phyloP scores from a whole-genome alignment of 495 filamentous ascomycete species.

The Penicillium argentinense region DNA sequence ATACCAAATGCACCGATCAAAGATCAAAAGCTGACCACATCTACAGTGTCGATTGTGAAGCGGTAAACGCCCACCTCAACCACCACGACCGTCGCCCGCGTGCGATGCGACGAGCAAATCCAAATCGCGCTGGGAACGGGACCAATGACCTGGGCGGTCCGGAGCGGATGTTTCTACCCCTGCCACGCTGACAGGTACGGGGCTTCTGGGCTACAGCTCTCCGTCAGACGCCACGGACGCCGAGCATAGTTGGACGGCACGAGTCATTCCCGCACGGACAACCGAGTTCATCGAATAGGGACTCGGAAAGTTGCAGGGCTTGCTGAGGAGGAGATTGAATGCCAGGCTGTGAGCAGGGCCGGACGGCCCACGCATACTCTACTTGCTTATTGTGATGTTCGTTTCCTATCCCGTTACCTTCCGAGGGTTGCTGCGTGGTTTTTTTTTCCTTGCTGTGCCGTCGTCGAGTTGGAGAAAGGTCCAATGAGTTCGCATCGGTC shows the following conservation, averaged over 20 bases:
- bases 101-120: constrained; percentile 30
- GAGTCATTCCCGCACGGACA: constrained; percentile 36
- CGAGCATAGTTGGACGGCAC: constrained; percentile 32
- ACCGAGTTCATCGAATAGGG: constrained; percentile 27
- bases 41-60: constrained; percentile 89
- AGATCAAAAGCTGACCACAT: constrained; percentile 32
- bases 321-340: constrained; percentile 22
- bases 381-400: constrained; percentile 24
- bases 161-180: constrained; percentile 13
- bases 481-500: constrained; percentile 8
- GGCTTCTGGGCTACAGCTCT: constrained; percentile 23
- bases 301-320: constrained; percentile 22
- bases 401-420: constrained; percentile 9
- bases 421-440: constrained; percentile 4
- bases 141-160: constrained; percentile 31
- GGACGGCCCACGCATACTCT: constrained; percentile 10
- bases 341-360: constrained; percentile 26
- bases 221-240: constrained; percentile 31
- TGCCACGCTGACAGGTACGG: constrained; percentile 27
- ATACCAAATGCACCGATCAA: background rate
- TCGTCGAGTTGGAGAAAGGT: constrained; percentile 16
- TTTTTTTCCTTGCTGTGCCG: constrained; percentile 5
- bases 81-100: constrained; percentile 27
- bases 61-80: constrained; percentile 55
- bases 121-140: constrained; percentile 27